A percentile compares a stretch with the other conserved stretches of the same genome.
Conservation (phyloP, 108 stramenopile genomes). For the Cyclotella atomus region DNA sequence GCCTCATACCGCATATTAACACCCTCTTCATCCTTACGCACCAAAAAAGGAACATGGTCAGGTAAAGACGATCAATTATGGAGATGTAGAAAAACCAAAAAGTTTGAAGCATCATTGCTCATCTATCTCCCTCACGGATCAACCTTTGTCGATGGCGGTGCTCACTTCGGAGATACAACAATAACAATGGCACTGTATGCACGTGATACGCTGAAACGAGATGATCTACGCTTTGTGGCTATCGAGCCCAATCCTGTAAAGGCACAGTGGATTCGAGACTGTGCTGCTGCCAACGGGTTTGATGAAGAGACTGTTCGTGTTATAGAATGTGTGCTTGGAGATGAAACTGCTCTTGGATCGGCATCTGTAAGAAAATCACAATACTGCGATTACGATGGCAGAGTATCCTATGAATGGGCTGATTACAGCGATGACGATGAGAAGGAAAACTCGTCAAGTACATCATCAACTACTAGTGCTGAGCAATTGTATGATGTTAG, state of each 20-base stretch:
- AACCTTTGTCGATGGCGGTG: slow-evolving; percentile 41
- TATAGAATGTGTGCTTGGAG: slow-evolving; percentile 34
- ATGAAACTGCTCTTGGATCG: slow-evolving; percentile 25
- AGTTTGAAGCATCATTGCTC: slow-evolving; percentile 37
- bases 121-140: slow-evolving; percentile 26
- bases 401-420: slow-evolving; percentile 23
- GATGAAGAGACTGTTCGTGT: slow-evolving; percentile 22
- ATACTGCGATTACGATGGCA: slow-evolving; percentile 38
- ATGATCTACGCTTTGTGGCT: slow-evolving; percentile 37
- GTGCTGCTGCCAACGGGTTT: slow-evolving; percentile 30
- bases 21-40: background rate
- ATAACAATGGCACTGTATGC: slow-evolving; percentile 44
- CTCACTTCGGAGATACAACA: slow-evolving; percentile 47
- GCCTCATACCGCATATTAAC: background rate
- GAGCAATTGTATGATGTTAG: slow-evolving; percentile 5
- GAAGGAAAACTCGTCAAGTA: slow-evolving; percentile 4
- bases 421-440: background rate
- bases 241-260: slow-evolving; percentile 36
- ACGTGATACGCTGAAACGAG: slow-evolving; percentile 17
- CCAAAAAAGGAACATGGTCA: slow-evolving; percentile 28
- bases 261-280: slow-evolving; percentile 29
- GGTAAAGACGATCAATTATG: slow-evolving; percentile 45
- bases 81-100: slow-evolving; percentile 44
- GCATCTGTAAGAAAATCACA: slow-evolving; percentile 6
- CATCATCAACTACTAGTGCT: background rate